Evolutionary conservation across 805 yeast genomes (phyloP).

Genomic region (Candida vaughaniae): DNA sequence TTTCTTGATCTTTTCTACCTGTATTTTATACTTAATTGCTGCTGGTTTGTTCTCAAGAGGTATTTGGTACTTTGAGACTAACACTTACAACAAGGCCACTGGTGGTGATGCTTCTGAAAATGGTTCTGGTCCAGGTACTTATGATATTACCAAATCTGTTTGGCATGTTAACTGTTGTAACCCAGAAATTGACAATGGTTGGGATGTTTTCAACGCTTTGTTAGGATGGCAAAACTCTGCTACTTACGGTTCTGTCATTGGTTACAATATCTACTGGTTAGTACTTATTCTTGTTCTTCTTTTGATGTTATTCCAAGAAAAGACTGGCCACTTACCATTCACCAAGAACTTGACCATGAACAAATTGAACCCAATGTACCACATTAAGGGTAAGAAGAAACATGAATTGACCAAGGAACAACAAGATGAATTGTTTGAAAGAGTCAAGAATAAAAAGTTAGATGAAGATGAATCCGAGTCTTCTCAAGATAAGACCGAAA

Average conservation of each 20-base stretch:
- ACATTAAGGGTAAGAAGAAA: constrained; percentile 67
- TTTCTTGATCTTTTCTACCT: constrained; percentile 83
- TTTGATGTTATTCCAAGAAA: constrained; percentile 81
- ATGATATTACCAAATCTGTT: constrained; percentile 72
- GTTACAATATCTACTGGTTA: constrained; percentile 90
- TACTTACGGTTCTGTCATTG: constrained; percentile 85
- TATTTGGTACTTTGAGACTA: constrained; percentile 81
- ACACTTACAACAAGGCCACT: constrained; percentile 59
- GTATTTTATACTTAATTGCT: constrained; percentile 82
- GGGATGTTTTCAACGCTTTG: constrained; percentile 95
- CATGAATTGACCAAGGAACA: constrained; percentile 29
- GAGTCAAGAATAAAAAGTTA: constrained; percentile 22
- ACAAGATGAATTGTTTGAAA: constrained; percentile 35
- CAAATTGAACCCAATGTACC: constrained; percentile 69
- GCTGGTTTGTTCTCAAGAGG: constrained; percentile 95
- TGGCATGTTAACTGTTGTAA: constrained; percentile 99
- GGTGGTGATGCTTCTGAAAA: constrained; percentile 96
- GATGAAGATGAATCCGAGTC: constrained; percentile 15
- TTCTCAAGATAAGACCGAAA: constrained; percentile 13
- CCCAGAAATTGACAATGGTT: constrained; percentile 87
- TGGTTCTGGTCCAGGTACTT: constrained; percentile 95
- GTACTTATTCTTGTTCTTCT: constrained; percentile 40
- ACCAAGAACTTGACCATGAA: constrained; percentile 39
- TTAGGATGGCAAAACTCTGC: constrained; percentile 98
- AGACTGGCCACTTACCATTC: constrained; percentile 76